phyloP scores from a whole-genome alignment of 1,284 basidiomycete genomes.

The Chalciporus sp. region DNA sequence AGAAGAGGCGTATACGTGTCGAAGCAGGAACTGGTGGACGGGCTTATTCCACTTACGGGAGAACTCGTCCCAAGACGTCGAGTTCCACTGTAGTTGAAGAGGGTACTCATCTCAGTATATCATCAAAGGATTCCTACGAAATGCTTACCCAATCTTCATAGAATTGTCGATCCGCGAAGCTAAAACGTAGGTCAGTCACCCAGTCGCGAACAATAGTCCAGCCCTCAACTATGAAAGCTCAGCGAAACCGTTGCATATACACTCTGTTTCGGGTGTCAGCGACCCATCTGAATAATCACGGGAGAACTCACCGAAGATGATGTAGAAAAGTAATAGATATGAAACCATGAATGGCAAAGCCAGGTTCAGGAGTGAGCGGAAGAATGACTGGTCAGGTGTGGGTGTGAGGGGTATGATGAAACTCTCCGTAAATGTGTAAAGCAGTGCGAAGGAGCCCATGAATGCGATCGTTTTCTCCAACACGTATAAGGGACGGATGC shows the following conservation, averaged over 20 bases:
- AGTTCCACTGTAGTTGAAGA: constrained; percentile 78
- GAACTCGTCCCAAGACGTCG: constrained; percentile 95
- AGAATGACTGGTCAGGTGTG: constrained; percentile 72
- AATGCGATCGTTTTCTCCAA: constrained; percentile 95
- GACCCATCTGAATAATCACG: not conserved
- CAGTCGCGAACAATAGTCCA: not conserved
- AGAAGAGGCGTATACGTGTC: constrained; percentile 92
- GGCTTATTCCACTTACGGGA: constrained; percentile 95
- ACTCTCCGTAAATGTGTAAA: constrained; percentile 91
- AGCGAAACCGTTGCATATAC: constrained; percentile 94
- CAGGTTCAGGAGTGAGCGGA: constrained; percentile 81
- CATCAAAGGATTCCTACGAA: constrained; percentile 2
- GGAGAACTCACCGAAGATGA: constrained; percentile 68
- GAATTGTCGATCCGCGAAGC: constrained; percentile 95
- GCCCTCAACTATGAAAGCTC: constrained; percentile 79
- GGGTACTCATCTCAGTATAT: not conserved
- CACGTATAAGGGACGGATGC: constrained; percentile 88
- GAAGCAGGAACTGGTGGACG: constrained; percentile 89
- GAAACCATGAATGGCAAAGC: constrained; percentile 92
- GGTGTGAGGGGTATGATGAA: constrained; percentile 88
- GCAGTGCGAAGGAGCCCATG: constrained; percentile 92
- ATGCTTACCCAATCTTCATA: constrained; percentile 88
- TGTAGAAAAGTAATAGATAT: constrained; percentile 81
- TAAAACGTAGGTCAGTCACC: constrained; percentile 33
- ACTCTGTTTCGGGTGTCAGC: constrained; percentile 54